phyloP scores from a whole-genome alignment of 164 flowering plant genomes.

The Vitis labrusca region DNA sequence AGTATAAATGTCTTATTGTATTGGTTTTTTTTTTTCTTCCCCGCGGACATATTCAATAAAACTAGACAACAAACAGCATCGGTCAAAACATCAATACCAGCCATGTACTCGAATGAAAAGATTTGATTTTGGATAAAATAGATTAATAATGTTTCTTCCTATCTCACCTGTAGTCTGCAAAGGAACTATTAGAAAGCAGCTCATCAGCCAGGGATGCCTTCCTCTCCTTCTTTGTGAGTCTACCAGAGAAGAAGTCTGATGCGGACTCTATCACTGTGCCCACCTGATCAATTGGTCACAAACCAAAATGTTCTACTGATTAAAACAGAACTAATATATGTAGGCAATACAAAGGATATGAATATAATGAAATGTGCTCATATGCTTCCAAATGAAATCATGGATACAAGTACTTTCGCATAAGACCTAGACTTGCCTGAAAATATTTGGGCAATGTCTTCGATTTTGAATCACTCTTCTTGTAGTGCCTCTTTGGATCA shows the following conservation, averaged over 20 bases:
- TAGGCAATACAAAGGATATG: not conserved
- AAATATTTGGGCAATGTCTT: constrained; percentile 79
- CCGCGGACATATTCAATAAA: no score
- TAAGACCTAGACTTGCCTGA: constrained; percentile 48
- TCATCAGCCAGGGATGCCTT: constrained; percentile 82
- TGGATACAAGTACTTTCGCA: no score
- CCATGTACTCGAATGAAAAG: no score
- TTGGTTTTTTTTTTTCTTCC: no score
- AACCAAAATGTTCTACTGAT: not conserved
- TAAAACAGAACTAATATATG: not conserved
- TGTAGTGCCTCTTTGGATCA: constrained; percentile 94
- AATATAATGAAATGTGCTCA: not conserved
- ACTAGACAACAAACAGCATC: no score
- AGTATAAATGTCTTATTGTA: no score
- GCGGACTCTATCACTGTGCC: constrained; percentile 80
- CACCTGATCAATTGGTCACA: constrained; percentile 44
- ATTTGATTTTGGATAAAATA: no score
- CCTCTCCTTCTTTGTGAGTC: constrained; percentile 90
- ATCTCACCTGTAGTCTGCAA: constrained; percentile 61
- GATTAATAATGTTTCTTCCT: not conserved
- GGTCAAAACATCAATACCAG: no score
- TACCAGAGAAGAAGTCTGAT: constrained; percentile 63
- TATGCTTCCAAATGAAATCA: no score
- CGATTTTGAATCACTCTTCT: constrained; percentile 70
- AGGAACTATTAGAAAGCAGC: constrained; percentile 58